Evolutionary conservation across 2,329 filamentous ascomycete genomes (phyloP), one percentile per base, ranked within the genome.

Genomic region (Hortaea sp.): DNA sequence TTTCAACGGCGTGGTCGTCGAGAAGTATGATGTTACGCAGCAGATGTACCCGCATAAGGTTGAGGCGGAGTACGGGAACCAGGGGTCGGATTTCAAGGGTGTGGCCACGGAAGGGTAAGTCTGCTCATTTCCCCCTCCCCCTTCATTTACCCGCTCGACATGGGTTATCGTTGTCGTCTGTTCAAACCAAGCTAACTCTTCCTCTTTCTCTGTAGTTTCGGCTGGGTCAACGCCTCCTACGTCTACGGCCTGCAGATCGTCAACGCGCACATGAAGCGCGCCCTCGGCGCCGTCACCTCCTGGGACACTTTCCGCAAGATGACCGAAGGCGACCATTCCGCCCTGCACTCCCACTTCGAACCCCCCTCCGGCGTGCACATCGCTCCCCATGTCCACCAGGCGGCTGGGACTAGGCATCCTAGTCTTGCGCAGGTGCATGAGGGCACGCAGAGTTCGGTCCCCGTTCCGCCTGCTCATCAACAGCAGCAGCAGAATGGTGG

Each of bases 191-290:
- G 20, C 37, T 39, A 20, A 39, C 13, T n/a, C 37, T 27, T 39
- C 37, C 5, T 39, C 13, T 7, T 37, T 9, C n/a, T 35, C 4
- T 4, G 9, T 45, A 95, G 90, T 48, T 98, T 98, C 63, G 92
- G 90, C 44, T 98, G 92, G 92, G 92, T 97, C 60, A 98, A 98
- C 63, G 90, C 92, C 59, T 95, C 89, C 64, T 98, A 94, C 64
- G 85, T 97, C 47, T 94, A 94, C 62, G 92, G 90, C 37, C 74
- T 97, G 50, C 83, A 89, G 55, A 85, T 95, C 56, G 76, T 95
- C 49, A 89, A 85, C 57, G 84, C 86, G 30, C 88, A 95, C 67
- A 89, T 92, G 80, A 81, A 83, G 64, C 84, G 89, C 57, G 88
- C 90, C 1, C 74, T 98, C 35, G 90, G 89, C 47, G 85, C 88